Percentiles rank a stretch among this genome's conserved stretches.
These are phyloP conservation scores for Piloderma croceum DNA, from an alignment of 768 basidiomycete species.

Conservation along the genomic window DNA sequence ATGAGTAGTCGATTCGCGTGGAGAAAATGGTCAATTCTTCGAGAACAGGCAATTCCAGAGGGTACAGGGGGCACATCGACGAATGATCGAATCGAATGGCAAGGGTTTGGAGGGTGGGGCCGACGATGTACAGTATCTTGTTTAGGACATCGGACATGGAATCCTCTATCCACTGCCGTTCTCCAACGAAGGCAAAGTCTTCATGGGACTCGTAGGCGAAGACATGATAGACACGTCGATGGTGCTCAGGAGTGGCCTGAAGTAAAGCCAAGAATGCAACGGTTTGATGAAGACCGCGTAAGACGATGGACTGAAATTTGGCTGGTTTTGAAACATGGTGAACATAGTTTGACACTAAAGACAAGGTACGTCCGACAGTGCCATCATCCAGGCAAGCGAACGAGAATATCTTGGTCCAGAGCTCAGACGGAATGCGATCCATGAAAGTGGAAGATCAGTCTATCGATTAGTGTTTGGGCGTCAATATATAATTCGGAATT, in stretches of 20 bases:
- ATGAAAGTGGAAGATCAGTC: too few species aligned
- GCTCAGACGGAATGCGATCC: conserved; percentile 21
- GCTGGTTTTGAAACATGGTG: conserved; percentile 19
- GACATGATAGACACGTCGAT: conserved; percentile 24
- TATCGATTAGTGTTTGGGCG: too few species aligned
- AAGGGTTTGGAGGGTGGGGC: conserved; percentile 20
- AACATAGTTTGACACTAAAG: conserved; percentile 30
- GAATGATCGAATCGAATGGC: conserved; percentile 23
- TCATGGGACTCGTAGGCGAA: conserved; percentile 20
- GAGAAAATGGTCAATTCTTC: too few species aligned
- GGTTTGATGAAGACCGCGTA: conserved; percentile 22
- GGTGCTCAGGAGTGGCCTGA: conserved; percentile 12
- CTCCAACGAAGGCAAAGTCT: conserved; percentile 4
- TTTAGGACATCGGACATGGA: conserved; percentile 1
- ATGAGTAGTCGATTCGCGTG: too few species aligned
- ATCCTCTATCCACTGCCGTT: neutral
- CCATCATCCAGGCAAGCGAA: conserved; percentile 34
- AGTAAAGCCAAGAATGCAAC: conserved; percentile 20
- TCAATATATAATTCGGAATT: too few species aligned
- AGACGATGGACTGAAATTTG: conserved; percentile 26
- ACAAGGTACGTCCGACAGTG: conserved; percentile 30
- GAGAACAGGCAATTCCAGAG: too few species aligned
- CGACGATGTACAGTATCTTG: conserved; percentile 15
- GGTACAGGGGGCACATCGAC: too few species aligned
- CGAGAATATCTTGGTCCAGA: conserved; percentile 26